phyloP scores from a whole-genome alignment of 1,139 yeast genomes.

The Pichia sp. region DNA sequence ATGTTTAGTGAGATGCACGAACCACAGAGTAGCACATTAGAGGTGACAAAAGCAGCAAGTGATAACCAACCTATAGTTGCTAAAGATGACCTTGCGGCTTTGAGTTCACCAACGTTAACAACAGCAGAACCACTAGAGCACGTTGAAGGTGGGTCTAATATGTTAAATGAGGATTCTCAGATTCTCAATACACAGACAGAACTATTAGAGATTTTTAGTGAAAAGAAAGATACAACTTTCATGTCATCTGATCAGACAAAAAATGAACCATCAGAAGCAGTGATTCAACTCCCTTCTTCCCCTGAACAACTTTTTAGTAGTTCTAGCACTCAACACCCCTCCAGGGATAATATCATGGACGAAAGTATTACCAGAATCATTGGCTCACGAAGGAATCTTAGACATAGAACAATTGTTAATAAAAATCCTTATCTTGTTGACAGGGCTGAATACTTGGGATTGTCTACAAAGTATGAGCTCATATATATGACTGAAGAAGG shows the following conservation, averaged over 20 bases:
- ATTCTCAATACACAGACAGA: conserved; percentile 3
- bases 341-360: background rate
- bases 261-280: background rate
- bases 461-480: conserved; percentile 27
- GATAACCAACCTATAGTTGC: background rate
- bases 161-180: background rate
- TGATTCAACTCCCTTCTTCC: background rate
- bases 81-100: background rate
- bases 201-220: background rate
- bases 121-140: background rate
- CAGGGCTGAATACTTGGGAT: conserved; percentile 30
- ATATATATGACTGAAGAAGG: conserved; percentile 30
- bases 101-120: background rate
- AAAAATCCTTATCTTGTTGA: conserved; percentile 32
- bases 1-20: background rate
- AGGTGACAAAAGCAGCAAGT: background rate
- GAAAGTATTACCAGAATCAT: background rate
- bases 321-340: background rate
- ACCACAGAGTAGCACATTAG: background rate
- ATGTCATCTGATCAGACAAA: background rate
- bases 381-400: conserved; percentile 7
- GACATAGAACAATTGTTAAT: conserved; percentile 19
- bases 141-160: too few species aligned
- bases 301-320: background rate
- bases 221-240: conserved; percentile 2